Evolutionary conservation across 164 flowering plant species (phyloP), one percentile per base, ranked within the genome.

Genomic region (Vitis cinerea): DNA sequence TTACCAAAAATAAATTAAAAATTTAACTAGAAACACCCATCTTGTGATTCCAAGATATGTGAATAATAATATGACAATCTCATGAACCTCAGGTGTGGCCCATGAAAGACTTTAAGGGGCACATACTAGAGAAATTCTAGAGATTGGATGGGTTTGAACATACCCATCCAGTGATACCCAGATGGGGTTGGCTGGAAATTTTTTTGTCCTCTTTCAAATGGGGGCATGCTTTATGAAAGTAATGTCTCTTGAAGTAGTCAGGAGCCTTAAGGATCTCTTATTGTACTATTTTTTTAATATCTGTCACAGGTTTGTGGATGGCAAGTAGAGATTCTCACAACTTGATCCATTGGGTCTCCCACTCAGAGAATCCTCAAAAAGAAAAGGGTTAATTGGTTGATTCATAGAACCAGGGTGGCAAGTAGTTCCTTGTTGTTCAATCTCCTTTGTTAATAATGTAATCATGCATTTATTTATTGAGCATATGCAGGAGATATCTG

Each of bases 341-440:
- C 14, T 13, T 53, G n/a, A 14, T 61, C 0, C 8, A 44, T 50
- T 31, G 47, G 54, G 60, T 19, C 47, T 52, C 53, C 44, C 30
- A 44, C 13, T 53, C 27, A 54, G 29, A 30, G 49, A 58, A 60
- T 62, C 48, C 8, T 47, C 15, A 37, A 50, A 48, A 37, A 53
- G 12, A n/a, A 2, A 64, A 70, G 44, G 44, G 44, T 37, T 37
- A 37, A 37, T 3, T 61, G 63, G 47, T 70, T 70, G 73, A 55
- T 65, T 50, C 63, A 66, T 50, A 61, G 60, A 61, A 70, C 74
- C 74, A 66, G 71, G 69, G 61, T 64, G 77, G 59, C 73, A 64
- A 50, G 8, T 47, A 52, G 9, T 44, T 64, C 19, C 17, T 16
- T 30, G 14, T 23, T 53, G 56, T n/a, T n/a, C n/a, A 53, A 53